A percentile compares a stretch with the other conserved stretches of the same genome.
Evolutionary conservation across 2,329 filamentous ascomycete species (phyloP).

Genomic region (Niveomyces coronatus): DNA sequence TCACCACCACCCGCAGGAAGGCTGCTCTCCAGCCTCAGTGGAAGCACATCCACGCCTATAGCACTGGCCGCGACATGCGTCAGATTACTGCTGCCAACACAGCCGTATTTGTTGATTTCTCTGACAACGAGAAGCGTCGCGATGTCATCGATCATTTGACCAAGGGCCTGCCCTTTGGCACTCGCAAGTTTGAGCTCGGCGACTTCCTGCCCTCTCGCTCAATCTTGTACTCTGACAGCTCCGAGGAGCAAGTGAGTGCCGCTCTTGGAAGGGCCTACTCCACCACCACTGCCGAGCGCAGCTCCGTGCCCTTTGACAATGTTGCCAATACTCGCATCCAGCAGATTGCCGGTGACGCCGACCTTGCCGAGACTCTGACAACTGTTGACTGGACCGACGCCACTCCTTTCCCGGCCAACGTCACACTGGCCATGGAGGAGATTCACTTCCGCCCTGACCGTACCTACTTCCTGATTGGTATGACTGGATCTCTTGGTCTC

Average conservation of each 20-base stretch:
- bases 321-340: constrained; percentile 9
- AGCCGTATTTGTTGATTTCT: constrained; percentile 8
- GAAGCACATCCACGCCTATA: constrained; percentile 9
- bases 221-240: constrained; percentile 8
- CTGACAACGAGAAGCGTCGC: constrained; percentile 5
- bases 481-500: constrained; percentile 9
- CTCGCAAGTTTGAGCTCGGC: constrained; percentile 7
- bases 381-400: constrained; percentile 9
- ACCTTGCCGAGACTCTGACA: constrained; percentile 7
- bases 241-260: constrained; percentile 6
- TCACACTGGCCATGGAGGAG: constrained; percentile 9
- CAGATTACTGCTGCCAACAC: constrained; percentile 8
- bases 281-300: constrained; percentile 1
- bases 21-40: constrained; percentile 6
- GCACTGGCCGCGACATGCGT: constrained; percentile 7
- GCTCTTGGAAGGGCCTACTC: constrained; percentile 5
- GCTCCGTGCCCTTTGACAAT: constrained; percentile 7
- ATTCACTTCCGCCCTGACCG: constrained; percentile 7
- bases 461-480: constrained; percentile 10
- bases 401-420: constrained; percentile 7
- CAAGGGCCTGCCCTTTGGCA: constrained; percentile 7
- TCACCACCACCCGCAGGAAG: constrained; percentile 8
- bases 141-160: constrained; percentile 9
- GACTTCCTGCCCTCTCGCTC: constrained; percentile 8
- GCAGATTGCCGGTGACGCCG: constrained; percentile 6